Evolutionary conservation across 1,284 basidiomycete genomes (phyloP), one percentile per base, ranked within the genome.

Genomic region (Taiwanofungus camphoratus): DNA sequence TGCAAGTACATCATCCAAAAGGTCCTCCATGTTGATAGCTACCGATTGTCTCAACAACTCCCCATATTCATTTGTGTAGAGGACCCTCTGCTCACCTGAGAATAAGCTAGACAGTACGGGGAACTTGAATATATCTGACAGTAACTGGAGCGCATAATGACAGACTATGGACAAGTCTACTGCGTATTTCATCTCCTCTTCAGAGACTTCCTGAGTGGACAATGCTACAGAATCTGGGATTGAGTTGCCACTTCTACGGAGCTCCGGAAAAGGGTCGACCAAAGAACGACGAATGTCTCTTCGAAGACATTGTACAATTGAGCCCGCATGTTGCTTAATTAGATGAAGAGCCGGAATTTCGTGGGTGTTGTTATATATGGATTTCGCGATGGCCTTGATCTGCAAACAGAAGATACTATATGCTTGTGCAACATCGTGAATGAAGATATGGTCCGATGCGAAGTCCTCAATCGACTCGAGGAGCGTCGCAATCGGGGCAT

Each of bases 351-450:
- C 65, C 21, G 66, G 60, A 5, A 51, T 6, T 2, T 37, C 22
- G 2, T 13, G 15, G 7, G 24, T 12, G 12, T 15, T 19, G 1
- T 45, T 32, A 7, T 59, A 35, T 2, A 75, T 49, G 19, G 44
- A 33, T 2, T 49, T 42, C 7, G 59, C 55, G 16, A 69, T 60
- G 2, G 60, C 53, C 21, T 68, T 64, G 39, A 82, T 58, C 19
- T 74, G 68, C 31, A 57, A 56, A 1, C 67, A 67, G 31, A 83
- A 63, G 1, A 67, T 65, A 44, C 59, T 63, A 53, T 83, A 83
- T 16, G 81, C 77, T 52, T 83, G 78, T 21, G 70, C 56, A 42
- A 82, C 60, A 53, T 79, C 76, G 49, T 77, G 73, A 23, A 62
- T 42, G 1, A 67, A 66, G n/a, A 71, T 58, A n/a, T 45, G 20